Evolutionary conservation across 2,329 filamentous ascomycete genomes (phyloP).

Genomic region (Ceratocystiopsis brevicomis): DNA sequence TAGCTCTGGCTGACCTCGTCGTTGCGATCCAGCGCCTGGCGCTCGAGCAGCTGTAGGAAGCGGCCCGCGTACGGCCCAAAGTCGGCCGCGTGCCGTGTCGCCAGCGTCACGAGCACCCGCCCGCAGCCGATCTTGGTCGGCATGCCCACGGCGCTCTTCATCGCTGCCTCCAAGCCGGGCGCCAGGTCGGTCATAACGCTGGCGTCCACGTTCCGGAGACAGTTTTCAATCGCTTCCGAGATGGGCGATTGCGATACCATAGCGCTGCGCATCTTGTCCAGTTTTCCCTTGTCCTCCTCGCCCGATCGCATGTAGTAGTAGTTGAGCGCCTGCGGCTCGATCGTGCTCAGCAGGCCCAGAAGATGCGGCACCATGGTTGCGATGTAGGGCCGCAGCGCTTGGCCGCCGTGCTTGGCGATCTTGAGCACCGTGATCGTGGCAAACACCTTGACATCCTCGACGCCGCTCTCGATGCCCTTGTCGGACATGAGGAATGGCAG

Average conservation of each 20-base stretch:
- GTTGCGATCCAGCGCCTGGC: slow-evolving; percentile 74
- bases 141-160: slow-evolving; percentile 75
- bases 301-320: slow-evolving; percentile 83
- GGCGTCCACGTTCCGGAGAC: slow-evolving; percentile 66
- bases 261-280: slow-evolving; percentile 70
- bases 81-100: slow-evolving; percentile 57
- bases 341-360: slow-evolving; percentile 62
- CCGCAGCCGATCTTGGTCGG: slow-evolving; percentile 88
- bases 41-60: slow-evolving; percentile 62
- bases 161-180: slow-evolving; percentile 53
- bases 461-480: slow-evolving; percentile 74
- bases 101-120: slow-evolving; percentile 65
- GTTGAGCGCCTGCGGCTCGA: slow-evolving; percentile 79
- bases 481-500: slow-evolving; percentile 80
- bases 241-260: slow-evolving; percentile 74
- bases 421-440: slow-evolving; percentile 69
- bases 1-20: slow-evolving; percentile 86
- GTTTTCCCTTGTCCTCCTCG: slow-evolving; percentile 70
- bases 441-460: slow-evolving; percentile 72
- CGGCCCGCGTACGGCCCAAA: slow-evolving; percentile 57
- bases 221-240: slow-evolving; percentile 79
- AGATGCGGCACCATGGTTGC: slow-evolving; percentile 65
- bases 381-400: slow-evolving; percentile 60
- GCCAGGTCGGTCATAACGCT: slow-evolving; percentile 57
- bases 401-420: slow-evolving; percentile 77